A percentile compares a stretch with the other conserved stretches of the same genome.
Conservation (phyloP, 148 eudicot species). For the Vaccinium darrowii region DNA sequence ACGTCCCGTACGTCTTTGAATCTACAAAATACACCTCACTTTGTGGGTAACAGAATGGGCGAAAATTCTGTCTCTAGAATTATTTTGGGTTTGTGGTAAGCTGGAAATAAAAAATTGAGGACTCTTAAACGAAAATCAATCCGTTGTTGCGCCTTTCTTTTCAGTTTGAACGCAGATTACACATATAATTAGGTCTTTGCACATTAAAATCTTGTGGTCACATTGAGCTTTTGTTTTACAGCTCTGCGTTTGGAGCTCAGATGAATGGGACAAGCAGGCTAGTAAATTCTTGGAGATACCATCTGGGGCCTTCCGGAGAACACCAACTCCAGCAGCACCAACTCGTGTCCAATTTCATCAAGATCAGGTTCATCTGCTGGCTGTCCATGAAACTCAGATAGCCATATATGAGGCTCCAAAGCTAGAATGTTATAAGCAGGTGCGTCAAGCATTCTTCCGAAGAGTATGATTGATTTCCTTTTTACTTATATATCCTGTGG, state of each 20-base stretch:
- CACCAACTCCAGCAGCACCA: slow-evolving; percentile 33
- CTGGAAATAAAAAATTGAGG: no score
- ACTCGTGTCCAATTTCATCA: slow-evolving; percentile 68
- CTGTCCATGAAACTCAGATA: slow-evolving; percentile 59
- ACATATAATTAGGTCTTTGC: no score
- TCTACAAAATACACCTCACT: no score
- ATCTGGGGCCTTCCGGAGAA: slow-evolving; percentile 22
- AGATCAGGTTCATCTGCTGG: slow-evolving; percentile 58
- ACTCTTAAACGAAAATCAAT: no score
- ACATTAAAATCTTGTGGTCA: background rate
- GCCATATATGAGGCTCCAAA: slow-evolving; percentile 60
- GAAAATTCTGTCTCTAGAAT: no score
- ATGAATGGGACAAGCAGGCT: slow-evolving; percentile 58
- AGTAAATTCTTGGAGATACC: slow-evolving; percentile 53
- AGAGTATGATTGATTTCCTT: no score
- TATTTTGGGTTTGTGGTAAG: no score
- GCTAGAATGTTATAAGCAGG: slow-evolving; percentile 57
- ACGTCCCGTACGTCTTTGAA: no score
- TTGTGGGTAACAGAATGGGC: no score
- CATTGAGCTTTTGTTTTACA: slow-evolving; percentile 23
- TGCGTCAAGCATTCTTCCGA: background rate
- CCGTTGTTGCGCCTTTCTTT: no score
- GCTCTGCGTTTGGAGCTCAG: slow-evolving; percentile 58
- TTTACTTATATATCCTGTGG: no score
- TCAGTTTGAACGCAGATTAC: no score